phyloP scores from a whole-genome alignment of 208 protist genomes.

The Trypanosoma boissoni region DNA sequence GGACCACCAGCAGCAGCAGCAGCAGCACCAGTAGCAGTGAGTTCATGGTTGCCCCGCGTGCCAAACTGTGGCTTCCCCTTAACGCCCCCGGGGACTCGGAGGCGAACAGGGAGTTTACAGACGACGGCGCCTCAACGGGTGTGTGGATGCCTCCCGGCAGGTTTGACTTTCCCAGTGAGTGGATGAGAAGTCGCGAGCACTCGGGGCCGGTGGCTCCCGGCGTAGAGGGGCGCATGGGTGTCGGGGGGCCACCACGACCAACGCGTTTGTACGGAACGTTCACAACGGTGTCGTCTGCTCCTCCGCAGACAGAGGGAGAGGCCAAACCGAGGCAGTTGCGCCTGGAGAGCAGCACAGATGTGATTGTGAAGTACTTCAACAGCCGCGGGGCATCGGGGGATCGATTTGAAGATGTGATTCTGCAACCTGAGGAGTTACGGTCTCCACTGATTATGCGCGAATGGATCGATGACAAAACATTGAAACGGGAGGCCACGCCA shows the following conservation, averaged over 20 bases:
- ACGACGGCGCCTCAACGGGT: neutral
- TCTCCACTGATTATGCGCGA: constrained; percentile 56
- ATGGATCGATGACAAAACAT: constrained; percentile 4
- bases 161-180: no score
- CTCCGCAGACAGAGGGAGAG: neutral
- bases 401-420: constrained; percentile 60
- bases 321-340: neutral
- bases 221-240: no score
- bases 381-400: constrained; percentile 55
- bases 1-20: constrained; percentile 19
- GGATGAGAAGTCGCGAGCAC: no score
- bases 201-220: no score
- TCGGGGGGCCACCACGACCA: no score
- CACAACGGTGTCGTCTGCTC: neutral
- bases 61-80: constrained; percentile 69
- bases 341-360: constrained; percentile 46
- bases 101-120: neutral
- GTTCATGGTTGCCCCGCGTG: constrained; percentile 67
- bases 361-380: constrained; percentile 79
- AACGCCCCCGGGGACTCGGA: constrained; percentile 15
- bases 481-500: neutral
- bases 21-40: constrained; percentile 31
- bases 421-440: constrained; percentile 57
- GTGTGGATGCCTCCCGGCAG: no score
- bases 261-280: constrained; percentile 74